Evolutionary conservation across 2,329 filamentous ascomycete genomes (phyloP).

Genomic region (Pleoardoris graminearum): DNA sequence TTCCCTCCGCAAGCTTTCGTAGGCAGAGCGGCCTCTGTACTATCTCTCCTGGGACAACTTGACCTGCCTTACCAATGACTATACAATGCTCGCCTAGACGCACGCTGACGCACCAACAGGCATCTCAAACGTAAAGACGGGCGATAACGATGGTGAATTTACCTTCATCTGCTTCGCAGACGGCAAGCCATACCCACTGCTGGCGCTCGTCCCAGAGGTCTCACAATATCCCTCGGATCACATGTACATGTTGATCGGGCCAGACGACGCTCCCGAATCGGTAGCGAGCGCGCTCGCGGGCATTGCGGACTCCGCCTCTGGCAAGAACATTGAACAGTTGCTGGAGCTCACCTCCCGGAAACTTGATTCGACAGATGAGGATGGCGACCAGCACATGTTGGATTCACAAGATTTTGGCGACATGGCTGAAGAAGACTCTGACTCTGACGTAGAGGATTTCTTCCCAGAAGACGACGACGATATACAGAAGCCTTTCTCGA

Average conservation of each 20-base stretch:
- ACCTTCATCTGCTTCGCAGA: slow-evolving; percentile 55
- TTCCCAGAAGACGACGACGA: slow-evolving; percentile 48
- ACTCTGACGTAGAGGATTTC: slow-evolving; percentile 41
- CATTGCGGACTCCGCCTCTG: slow-evolving; percentile 49
- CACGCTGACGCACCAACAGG: slow-evolving; percentile 20
- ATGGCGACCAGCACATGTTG: slow-evolving; percentile 49
- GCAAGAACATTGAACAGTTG: slow-evolving; percentile 54
- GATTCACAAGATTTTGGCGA: slow-evolving; percentile 41
- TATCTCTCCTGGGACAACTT: background rate
- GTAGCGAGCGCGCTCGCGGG: slow-evolving; percentile 51
- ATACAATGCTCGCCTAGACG: background rate
- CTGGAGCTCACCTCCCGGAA: slow-evolving; percentile 51
- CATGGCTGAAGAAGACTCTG: slow-evolving; percentile 39
- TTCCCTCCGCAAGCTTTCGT: background rate
- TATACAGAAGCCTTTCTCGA: slow-evolving; percentile 33
- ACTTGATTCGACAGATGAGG: slow-evolving; percentile 42
- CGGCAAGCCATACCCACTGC: slow-evolving; percentile 41
- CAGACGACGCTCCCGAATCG: slow-evolving; percentile 50
- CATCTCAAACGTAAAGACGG: slow-evolving; percentile 60
- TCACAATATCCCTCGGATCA: slow-evolving; percentile 63
- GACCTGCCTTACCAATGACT: too few species aligned
- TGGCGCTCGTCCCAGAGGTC: slow-evolving; percentile 55
- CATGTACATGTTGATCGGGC: slow-evolving; percentile 60
- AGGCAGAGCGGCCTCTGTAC: background rate
- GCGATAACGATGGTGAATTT: slow-evolving; percentile 74